Conservation (phyloP, 495 filamentous ascomycete genomes). For the Penicillium manginii region DNA sequence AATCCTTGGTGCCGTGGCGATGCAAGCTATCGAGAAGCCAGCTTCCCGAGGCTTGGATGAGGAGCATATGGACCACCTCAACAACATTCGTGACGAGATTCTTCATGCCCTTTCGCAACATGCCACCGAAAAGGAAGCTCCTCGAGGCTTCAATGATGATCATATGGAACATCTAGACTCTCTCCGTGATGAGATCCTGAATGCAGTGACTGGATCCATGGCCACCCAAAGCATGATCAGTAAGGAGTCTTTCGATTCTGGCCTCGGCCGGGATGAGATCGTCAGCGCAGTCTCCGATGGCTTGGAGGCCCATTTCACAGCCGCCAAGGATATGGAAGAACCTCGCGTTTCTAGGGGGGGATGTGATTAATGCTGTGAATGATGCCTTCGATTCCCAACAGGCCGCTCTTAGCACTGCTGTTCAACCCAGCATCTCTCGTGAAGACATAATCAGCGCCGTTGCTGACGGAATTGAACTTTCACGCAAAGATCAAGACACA, state of each 20-base stretch:
- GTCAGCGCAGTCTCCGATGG: constrained; percentile 48
- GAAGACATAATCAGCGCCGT: constrained; percentile 57
- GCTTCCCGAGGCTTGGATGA: constrained; percentile 20
- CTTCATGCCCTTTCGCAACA: constrained; percentile 45
- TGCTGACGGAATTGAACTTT: constrained; percentile 50
- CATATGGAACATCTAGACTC: constrained; percentile 32
- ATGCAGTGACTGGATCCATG: constrained; percentile 42
- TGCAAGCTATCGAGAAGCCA: constrained; percentile 7
- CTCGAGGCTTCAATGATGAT: constrained; percentile 26
- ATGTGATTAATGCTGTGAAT: constrained; percentile 58
- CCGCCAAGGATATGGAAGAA: constrained; percentile 41
- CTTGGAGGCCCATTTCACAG: constrained; percentile 44
- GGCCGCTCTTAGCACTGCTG: constrained; percentile 30
- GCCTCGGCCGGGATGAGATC: constrained; percentile 52
- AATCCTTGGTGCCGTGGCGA: constrained; percentile 41
- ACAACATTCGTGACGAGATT: constrained; percentile 35
- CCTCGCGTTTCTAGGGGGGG: constrained; percentile 48
- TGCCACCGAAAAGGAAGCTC: constrained; percentile 54
- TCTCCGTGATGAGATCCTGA: constrained; percentile 46
- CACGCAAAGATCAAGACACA: constrained; percentile 29
- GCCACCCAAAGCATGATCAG: constrained; percentile 50
- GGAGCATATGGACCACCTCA: constrained; percentile 9
- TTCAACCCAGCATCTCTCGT: constrained; percentile 25
- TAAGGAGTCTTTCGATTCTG: constrained; percentile 50
- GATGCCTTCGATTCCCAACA: constrained; percentile 56